These are phyloP conservation scores for Cutaneotrichosporon cutaneum DNA, from an alignment of 1,284 basidiomycete genomes.

Conservation along the genomic window DNA sequence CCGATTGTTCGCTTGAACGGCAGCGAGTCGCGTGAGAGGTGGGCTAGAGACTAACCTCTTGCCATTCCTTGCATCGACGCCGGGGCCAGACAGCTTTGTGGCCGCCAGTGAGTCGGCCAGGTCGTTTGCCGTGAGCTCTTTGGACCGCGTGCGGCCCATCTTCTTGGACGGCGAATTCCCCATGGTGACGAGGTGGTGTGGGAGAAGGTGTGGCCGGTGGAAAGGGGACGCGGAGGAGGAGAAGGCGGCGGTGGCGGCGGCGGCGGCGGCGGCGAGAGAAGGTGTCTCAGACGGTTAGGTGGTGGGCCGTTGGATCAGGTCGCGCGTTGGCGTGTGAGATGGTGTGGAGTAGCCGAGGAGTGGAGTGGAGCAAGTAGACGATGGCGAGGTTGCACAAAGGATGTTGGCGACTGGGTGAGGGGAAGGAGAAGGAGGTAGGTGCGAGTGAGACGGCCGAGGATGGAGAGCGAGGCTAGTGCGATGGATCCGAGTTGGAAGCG, in stretches of 20 bases:
- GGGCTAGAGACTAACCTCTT: slow-evolving; percentile 16
- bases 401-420: background rate
- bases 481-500: background rate
- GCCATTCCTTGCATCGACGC: slow-evolving; percentile 14
- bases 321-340: background rate
- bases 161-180: slow-evolving; percentile 54
- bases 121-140: slow-evolving; percentile 50
- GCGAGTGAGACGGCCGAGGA: background rate
- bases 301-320: background rate
- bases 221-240: background rate
- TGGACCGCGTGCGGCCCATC: slow-evolving; percentile 54
- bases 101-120: slow-evolving; percentile 43
- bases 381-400: background rate
- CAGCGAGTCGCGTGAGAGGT: background rate
- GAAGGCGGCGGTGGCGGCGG: too few relatives aligned
- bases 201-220: background rate
- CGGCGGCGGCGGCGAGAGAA: background rate
- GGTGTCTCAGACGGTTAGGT: background rate
- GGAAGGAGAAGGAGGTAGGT: background rate
- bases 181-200: slow-evolving; percentile 36
- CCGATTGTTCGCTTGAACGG: background rate
- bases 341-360: background rate
- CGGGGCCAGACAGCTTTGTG: slow-evolving; percentile 29
- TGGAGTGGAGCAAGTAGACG: background rate
- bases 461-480: background rate